Conservation (phyloP, 2,329 filamentous ascomycete species). For the Sclerotinia nivalis region DNA sequence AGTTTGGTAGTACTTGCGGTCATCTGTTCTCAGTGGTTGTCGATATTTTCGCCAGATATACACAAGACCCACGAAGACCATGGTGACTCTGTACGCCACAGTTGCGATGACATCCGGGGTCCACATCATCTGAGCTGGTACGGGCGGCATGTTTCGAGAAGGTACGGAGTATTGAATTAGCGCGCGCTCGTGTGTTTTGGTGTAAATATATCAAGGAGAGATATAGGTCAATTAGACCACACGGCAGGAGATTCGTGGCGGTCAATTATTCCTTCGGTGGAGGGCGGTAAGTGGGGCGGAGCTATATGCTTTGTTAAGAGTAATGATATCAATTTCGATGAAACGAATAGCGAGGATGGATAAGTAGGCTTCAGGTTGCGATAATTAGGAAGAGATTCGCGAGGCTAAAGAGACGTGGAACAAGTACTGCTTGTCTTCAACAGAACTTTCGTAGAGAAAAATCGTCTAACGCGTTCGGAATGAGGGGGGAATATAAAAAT, state of each 20-base stretch:
- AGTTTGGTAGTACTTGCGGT: neutral
- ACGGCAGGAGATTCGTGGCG: too few relatives aligned
- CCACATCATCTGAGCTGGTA: slow-evolving; percentile 1
- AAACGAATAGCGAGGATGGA: too few relatives aligned
- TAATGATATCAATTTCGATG: neutral
- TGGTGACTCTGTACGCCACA: slow-evolving; percentile 22
- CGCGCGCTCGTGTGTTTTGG: too few relatives aligned
- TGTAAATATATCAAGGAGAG: too few relatives aligned
- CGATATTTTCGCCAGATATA: slow-evolving; percentile 24
- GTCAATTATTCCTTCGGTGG: too few relatives aligned
- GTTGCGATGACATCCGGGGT: slow-evolving; percentile 23
- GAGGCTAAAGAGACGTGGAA: neutral
- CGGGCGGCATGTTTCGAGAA: neutral
- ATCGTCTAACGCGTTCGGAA: neutral
- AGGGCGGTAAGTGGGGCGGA: too few relatives aligned
- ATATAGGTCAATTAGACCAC: too few relatives aligned
- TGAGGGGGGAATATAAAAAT: neutral
- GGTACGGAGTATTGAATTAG: neutral
- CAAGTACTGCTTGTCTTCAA: neutral
- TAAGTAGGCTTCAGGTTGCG: neutral
- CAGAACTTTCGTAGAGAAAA: neutral
- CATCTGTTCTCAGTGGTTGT: slow-evolving; percentile 2
- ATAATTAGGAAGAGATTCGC: neutral
- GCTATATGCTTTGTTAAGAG: neutral
- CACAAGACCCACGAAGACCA: slow-evolving; percentile 22